A percentile compares a stretch with the other conserved stretches of the same genome.
These are phyloP conservation scores for Triticum turgidum DNA, from an alignment of 176 grass and related monocot species.

Conservation along the genomic window DNA sequence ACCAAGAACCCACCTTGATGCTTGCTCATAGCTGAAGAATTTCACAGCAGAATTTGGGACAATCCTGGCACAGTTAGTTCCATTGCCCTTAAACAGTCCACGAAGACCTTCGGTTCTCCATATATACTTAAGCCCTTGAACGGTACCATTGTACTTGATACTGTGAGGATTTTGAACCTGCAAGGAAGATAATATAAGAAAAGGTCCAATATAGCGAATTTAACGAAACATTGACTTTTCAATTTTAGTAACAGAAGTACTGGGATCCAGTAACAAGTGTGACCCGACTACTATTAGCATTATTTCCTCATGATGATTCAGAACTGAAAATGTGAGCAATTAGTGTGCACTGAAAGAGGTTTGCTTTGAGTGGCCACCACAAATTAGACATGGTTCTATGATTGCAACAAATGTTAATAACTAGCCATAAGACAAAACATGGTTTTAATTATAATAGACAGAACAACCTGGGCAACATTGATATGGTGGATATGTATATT, in stretches of 20 bases:
- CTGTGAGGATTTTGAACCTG: constrained; percentile 98
- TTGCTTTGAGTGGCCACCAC: neutral
- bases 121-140: constrained; percentile 95
- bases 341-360: neutral
- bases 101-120: constrained; percentile 91
- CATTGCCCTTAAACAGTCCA: constrained; percentile 97
- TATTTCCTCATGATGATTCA: neutral
- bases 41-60: constrained; percentile 99
- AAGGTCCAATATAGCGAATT: neutral
- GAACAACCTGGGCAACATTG: neutral
- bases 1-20: constrained; percentile 58
- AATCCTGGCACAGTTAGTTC: constrained; percentile 95
- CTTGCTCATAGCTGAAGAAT: constrained; percentile 99
- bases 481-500: neutral
- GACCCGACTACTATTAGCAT: neutral
- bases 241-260: neutral
- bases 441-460: neutral
- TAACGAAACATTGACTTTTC: neutral
- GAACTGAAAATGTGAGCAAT: neutral
- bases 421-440: neutral
- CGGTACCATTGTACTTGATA: constrained; percentile 96
- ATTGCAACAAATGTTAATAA: neutral
- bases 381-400: neutral
- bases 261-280: neutral
- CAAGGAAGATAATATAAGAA: constrained; percentile 17